phyloP scores from a whole-genome alignment of 805 yeast species.

The Kodamaea nitidulidarum region DNA sequence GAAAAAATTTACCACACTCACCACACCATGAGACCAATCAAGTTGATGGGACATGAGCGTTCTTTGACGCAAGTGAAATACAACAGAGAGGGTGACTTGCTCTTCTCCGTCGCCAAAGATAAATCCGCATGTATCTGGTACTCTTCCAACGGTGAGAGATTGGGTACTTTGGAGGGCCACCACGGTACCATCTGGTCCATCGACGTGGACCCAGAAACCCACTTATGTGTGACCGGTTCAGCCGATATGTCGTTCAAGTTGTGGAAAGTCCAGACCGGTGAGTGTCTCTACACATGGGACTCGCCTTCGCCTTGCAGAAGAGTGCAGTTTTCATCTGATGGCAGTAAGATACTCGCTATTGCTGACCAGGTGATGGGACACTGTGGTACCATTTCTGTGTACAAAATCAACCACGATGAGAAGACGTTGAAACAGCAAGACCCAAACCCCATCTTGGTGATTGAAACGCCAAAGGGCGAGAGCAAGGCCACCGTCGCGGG shows the following conservation, averaged over 20 bases:
- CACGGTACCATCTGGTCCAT: slow-evolving; percentile 94
- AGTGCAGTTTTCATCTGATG: slow-evolving; percentile 79
- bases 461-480: slow-evolving; percentile 54
- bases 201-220: slow-evolving; percentile 72
- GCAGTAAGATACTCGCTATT: slow-evolving; percentile 63
- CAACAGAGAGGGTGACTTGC: slow-evolving; percentile 91
- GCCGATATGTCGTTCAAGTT: slow-evolving; percentile 84
- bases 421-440: slow-evolving; percentile 36
- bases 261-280: slow-evolving; percentile 81
- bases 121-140: slow-evolving; percentile 88
- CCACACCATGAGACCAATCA: slow-evolving; percentile 42
- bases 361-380: slow-evolving; percentile 92
- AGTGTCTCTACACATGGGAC: slow-evolving; percentile 66
- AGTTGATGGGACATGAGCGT: slow-evolving; percentile 94
- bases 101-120: slow-evolving; percentile 91
- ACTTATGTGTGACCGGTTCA: slow-evolving; percentile 77
- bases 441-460: slow-evolving; percentile 54
- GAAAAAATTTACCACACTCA: slow-evolving; percentile 10
- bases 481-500: slow-evolving; percentile 77
- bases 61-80: slow-evolving; percentile 93
- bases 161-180: slow-evolving; percentile 84
- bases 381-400: slow-evolving; percentile 71
- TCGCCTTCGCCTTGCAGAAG: slow-evolving; percentile 85
- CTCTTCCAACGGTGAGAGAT: slow-evolving; percentile 91
- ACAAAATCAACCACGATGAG: slow-evolving; percentile 51